Conservation (phyloP, 495 filamentous ascomycete genomes). For the Friedmanniomyces simplex region DNA sequence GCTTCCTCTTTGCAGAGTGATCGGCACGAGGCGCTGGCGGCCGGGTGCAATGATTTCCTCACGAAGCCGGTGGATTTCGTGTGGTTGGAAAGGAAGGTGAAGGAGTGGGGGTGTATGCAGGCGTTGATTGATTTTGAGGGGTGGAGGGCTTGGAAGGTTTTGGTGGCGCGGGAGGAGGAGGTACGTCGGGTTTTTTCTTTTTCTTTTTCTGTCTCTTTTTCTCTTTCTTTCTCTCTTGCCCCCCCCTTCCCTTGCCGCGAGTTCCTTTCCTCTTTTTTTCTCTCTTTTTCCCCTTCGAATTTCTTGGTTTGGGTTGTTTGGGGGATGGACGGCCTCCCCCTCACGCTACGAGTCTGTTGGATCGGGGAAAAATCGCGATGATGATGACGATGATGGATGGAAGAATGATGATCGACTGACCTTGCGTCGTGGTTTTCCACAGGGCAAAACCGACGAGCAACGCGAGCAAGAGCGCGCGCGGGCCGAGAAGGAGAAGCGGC, state of each 20-base stretch:
- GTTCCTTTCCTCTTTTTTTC: too few species aligned
- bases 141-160: slow-evolving; percentile 95
- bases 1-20: slow-evolving; percentile 89
- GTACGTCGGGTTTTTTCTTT: too few species aligned
- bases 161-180: slow-evolving; percentile 13
- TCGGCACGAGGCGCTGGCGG: slow-evolving; percentile 85
- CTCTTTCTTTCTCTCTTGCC: too few species aligned
- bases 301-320: too few species aligned
- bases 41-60: slow-evolving; percentile 95
- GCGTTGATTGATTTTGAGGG: slow-evolving; percentile 97
- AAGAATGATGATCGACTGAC: too few species aligned
- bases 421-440: neutral
- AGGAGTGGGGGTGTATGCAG: slow-evolving; percentile 99
- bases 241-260: too few species aligned
- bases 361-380: too few species aligned
- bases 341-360: too few species aligned
- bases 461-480: slow-evolving; percentile 2
- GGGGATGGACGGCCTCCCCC: too few species aligned
- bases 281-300: too few species aligned
- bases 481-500: slow-evolving; percentile 6
- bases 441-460: slow-evolving; percentile 14
- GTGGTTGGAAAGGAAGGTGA: slow-evolving; percentile 94
- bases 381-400: too few species aligned
- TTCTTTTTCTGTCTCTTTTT: too few species aligned
- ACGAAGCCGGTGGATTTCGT: slow-evolving; percentile 99